Evolutionary conservation across 176 grass and related monocot genomes (phyloP).

Genomic region (Rhynchospora tenuis): DNA sequence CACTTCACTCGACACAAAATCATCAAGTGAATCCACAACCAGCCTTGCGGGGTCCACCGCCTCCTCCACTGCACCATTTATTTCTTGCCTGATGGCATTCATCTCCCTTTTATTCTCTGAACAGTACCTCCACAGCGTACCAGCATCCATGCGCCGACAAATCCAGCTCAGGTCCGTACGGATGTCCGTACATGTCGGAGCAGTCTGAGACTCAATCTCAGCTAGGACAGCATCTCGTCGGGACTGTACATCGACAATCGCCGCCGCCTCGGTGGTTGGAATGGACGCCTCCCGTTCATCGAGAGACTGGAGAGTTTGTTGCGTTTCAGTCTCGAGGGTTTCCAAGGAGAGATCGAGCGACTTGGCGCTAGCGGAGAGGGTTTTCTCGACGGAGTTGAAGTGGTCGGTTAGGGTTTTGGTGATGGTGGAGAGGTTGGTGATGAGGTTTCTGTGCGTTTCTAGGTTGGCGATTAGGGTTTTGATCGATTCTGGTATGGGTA

Average conservation of each 20-base stretch:
- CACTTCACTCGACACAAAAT: slow-evolving; percentile 31
- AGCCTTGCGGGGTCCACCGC: slow-evolving; percentile 58
- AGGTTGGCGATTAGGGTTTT: slow-evolving; percentile 42
- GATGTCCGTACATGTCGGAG: slow-evolving; percentile 32
- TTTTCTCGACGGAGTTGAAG: slow-evolving; percentile 52
- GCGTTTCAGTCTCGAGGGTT: slow-evolving; percentile 33
- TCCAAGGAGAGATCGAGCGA: slow-evolving; percentile 42
- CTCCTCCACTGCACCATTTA: slow-evolving; percentile 33
- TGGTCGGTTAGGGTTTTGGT: slow-evolving; percentile 41
- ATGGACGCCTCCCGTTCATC: slow-evolving; percentile 38
- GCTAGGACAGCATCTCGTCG: slow-evolving; percentile 14
- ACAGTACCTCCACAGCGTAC: slow-evolving; percentile 54
- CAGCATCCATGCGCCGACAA: slow-evolving; percentile 64
- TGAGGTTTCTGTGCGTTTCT: slow-evolving; percentile 43
- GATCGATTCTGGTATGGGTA: slow-evolving; percentile 34
- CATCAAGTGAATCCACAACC: slow-evolving; percentile 50
- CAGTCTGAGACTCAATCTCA: slow-evolving; percentile 28
- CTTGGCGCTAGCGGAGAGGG: slow-evolving; percentile 45
- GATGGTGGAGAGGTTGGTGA: slow-evolving; percentile 34
- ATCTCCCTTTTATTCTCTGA: slow-evolving; percentile 40
- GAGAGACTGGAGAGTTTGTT: slow-evolving; percentile 42
- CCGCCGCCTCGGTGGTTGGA: slow-evolving; percentile 25
- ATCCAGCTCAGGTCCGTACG: slow-evolving; percentile 57
- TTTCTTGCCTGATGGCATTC: slow-evolving; percentile 30
- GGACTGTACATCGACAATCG: slow-evolving; percentile 33